A percentile compares a stretch with the other conserved stretches of the same genome.
These are phyloP conservation scores for Tricholoma bakamatsutake DNA, from an alignment of 768 basidiomycete genomes.

Conservation along the genomic window DNA sequence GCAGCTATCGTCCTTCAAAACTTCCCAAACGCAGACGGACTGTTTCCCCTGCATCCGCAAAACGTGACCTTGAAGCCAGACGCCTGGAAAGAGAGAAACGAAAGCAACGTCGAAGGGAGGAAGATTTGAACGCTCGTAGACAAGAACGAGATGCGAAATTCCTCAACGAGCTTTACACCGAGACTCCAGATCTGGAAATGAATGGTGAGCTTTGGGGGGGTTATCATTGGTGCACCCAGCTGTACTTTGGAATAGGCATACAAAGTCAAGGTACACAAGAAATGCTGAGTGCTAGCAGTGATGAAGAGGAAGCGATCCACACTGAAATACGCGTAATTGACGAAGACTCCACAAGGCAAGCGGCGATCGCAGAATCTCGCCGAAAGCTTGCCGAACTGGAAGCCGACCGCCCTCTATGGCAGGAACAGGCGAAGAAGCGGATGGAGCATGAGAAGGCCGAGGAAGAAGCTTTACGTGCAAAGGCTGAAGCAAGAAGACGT, in stretches of 20 bases:
- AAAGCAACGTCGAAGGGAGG: conserved; percentile 35
- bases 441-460: conserved; percentile 36
- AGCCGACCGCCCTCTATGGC: conserved; percentile 56
- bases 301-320: not conserved
- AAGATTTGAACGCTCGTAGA: conserved; percentile 32
- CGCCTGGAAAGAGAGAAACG: conserved; percentile 34
- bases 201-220: conserved; percentile 10
- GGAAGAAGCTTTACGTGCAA: conserved; percentile 32
- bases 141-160: conserved; percentile 31
- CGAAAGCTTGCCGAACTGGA: conserved; percentile 67
- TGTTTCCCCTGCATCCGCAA: conserved; percentile 34
- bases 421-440: conserved; percentile 44
- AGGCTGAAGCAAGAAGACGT: conserved; percentile 27
- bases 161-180: conserved; percentile 34
- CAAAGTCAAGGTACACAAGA: conserved; percentile 6
- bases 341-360: conserved; percentile 32
- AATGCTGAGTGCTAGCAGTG: conserved; percentile 12
- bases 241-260: not conserved
- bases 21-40: conserved; percentile 47
- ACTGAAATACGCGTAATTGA: conserved; percentile 5
- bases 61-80: conserved; percentile 32
- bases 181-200: conserved; percentile 24
- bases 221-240: not conserved
- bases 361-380: conserved; percentile 55
- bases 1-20: conserved; percentile 25